These are phyloP conservation scores for Cetraspora pellucida DNA, from an alignment of 192 early-diverging fungal genomes.

Conservation along the genomic window DNA sequence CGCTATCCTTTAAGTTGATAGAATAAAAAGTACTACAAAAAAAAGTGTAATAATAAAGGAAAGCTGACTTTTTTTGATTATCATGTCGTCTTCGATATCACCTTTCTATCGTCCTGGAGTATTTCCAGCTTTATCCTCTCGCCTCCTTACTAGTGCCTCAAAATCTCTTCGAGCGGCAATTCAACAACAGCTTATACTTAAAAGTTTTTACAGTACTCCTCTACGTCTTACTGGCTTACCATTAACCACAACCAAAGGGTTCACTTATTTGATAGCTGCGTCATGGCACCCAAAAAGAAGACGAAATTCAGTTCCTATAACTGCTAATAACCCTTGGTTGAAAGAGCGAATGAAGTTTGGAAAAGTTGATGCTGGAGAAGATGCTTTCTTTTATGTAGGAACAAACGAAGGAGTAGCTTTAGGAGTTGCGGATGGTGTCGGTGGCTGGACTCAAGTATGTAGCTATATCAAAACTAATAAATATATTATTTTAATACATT, in stretches of 20 bases:
- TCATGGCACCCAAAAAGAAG: conserved; percentile 32
- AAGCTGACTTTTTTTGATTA: neutral
- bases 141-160: conserved; percentile 24
- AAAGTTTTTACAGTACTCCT: conserved; percentile 21
- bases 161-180: conserved; percentile 27
- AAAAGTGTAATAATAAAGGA: too few species aligned
- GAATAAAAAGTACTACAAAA: neutral
- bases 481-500: neutral
- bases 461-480: conserved; percentile 27
- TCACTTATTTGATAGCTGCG: conserved; percentile 31
- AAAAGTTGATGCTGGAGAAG: conserved; percentile 64
- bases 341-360: conserved; percentile 50
- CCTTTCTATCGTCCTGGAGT: conserved; percentile 31
- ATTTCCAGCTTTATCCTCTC: conserved; percentile 27
- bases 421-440: conserved; percentile 65
- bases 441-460: conserved; percentile 61
- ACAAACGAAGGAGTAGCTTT: conserved; percentile 55
- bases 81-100: conserved; percentile 29
- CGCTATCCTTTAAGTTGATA: too few species aligned
- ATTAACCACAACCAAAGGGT: conserved; percentile 24
- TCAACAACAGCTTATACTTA: conserved; percentile 14
- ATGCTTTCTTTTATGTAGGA: conserved; percentile 60
- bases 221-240: conserved; percentile 6
- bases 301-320: conserved; percentile 18
- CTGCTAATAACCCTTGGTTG: conserved; percentile 37